phyloP scores from a whole-genome alignment of 129 eudicot genomes.

The Pulicaria dysenterica region DNA sequence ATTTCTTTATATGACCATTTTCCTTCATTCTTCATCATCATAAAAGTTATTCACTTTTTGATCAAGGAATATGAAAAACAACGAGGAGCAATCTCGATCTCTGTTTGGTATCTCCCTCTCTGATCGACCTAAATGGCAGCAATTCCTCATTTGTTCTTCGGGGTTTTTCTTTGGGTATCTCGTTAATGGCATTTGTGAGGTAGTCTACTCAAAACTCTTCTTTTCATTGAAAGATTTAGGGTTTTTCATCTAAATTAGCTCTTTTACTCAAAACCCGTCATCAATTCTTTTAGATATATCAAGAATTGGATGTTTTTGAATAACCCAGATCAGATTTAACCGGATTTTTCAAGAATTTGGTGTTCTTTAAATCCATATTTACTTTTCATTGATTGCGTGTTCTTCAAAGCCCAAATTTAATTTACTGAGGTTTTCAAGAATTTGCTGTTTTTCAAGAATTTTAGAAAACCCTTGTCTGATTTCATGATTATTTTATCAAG shows the following conservation, averaged over 20 bases:
- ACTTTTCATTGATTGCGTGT: conserved; percentile 17
- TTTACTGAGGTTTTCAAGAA: background rate
- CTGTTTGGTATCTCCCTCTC: conserved; percentile 72
- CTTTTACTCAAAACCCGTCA: background rate
- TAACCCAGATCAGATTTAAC: background rate
- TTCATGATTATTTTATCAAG: background rate
- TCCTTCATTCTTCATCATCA: background rate
- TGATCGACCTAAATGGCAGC: conserved; percentile 80
- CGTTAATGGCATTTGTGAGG: conserved; percentile 93
- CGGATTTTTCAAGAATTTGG: conserved; percentile 12
- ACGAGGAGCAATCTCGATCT: conserved; percentile 70
- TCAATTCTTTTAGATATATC: background rate
- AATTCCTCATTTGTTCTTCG: conserved; percentile 84
- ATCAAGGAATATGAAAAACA: conserved; percentile 49
- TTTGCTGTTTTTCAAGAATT: too few species aligned
- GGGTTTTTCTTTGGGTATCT: conserved; percentile 96
- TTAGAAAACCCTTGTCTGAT: background rate
- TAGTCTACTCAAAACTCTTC: conserved; percentile 17
- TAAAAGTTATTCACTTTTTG: conserved; percentile 28
- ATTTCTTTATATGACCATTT: conserved; percentile 22
- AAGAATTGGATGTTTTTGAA: background rate
- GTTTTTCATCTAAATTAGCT: background rate
- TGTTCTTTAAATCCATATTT: background rate
- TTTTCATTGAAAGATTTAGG: background rate
- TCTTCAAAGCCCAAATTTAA: background rate